Conservation (phyloP, 2,329 filamentous ascomycete species). For the Fusarium fujikuroi region DNA sequence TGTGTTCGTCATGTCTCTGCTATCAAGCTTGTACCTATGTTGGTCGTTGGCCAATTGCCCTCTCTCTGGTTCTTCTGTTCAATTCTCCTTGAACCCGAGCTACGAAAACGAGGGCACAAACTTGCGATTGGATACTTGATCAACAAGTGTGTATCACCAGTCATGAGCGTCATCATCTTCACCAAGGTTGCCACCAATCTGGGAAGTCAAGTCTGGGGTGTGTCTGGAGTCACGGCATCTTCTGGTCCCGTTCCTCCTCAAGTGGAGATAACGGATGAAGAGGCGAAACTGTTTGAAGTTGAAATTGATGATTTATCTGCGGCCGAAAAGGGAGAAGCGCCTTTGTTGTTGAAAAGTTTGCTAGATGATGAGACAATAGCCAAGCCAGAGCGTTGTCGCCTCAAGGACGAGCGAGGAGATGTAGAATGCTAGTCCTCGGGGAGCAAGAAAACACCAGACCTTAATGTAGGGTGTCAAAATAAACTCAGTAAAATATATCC, state of each 20-base stretch:
- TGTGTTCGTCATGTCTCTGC: slow-evolving; percentile 4
- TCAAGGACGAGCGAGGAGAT: slow-evolving; percentile 5
- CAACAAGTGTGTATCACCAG: slow-evolving; percentile 35
- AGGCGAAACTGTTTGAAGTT: background rate
- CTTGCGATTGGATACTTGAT: slow-evolving; percentile 30
- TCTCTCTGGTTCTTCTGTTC: slow-evolving; percentile 36
- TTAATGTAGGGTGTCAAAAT: too few species aligned
- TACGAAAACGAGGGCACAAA: slow-evolving; percentile 32
- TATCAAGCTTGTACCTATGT: slow-evolving; percentile 34
- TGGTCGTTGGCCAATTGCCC: slow-evolving; percentile 28
- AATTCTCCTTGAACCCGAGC: slow-evolving; percentile 22
- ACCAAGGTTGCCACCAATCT: slow-evolving; percentile 40
- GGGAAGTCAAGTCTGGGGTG: slow-evolving; percentile 38
- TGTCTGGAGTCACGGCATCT: slow-evolving; percentile 38
- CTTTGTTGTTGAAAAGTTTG: fast-evolving
- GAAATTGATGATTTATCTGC: slow-evolving; percentile 5
- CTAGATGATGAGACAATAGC: background rate
- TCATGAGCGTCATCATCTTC: slow-evolving; percentile 40
- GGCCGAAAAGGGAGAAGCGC: slow-evolving; percentile 22
- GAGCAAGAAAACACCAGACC: too few species aligned
- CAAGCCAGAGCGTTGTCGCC: background rate
- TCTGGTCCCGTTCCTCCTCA: slow-evolving; percentile 8
- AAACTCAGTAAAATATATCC: too few species aligned
- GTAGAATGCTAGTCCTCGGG: background rate
- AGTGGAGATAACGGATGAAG: background rate